A percentile compares a stretch with the other conserved stretches of the same genome.
Evolutionary conservation across 2,329 filamentous ascomycete species (phyloP).

Genomic region (Colletotrichum sp.): DNA sequence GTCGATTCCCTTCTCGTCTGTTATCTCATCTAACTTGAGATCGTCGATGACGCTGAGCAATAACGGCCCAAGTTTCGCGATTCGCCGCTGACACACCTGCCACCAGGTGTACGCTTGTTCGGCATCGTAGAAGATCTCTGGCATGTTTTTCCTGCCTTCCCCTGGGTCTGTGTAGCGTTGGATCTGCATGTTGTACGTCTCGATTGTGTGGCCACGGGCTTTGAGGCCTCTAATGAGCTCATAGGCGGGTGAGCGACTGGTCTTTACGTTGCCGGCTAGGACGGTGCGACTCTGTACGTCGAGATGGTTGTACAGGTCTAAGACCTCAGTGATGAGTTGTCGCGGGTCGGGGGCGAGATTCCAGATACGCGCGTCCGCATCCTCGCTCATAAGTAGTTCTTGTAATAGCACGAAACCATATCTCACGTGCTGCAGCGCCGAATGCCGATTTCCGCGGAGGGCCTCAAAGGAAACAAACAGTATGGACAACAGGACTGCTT

Average conservation of each 20-base stretch:
- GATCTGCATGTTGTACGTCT: constrained; percentile 19
- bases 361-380: constrained; percentile 4
- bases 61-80: constrained; percentile 30
- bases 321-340: constrained; percentile 14
- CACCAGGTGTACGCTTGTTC: constrained; percentile 43
- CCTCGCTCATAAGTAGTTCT: not conserved
- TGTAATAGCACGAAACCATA: constrained; percentile 36
- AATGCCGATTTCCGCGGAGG: constrained; percentile 42
- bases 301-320: constrained; percentile 14
- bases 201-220: constrained; percentile 5
- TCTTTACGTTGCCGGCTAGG: not conserved
- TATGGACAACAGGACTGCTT: constrained; percentile 42
- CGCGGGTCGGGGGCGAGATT: constrained; percentile 16
- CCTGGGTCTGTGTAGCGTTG: constrained; percentile 12
- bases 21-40: constrained; percentile 8
- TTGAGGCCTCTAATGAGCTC: constrained; percentile 12
- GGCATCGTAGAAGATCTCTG: constrained; percentile 32
- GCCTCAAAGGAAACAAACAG: constrained; percentile 47
- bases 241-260: constrained; percentile 1
- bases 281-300: constrained; percentile 19
- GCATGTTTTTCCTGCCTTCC: constrained; percentile 33
- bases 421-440: constrained; percentile 43
- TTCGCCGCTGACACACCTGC: constrained; percentile 39
- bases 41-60: constrained; percentile 14
- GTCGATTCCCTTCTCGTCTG: constrained; percentile 6